Percentiles rank a stretch among this genome's conserved stretches.
Evolutionary conservation across 2,329 filamentous ascomycete genomes (phyloP).

Genomic region (Hymenoscyphus scutula): DNA sequence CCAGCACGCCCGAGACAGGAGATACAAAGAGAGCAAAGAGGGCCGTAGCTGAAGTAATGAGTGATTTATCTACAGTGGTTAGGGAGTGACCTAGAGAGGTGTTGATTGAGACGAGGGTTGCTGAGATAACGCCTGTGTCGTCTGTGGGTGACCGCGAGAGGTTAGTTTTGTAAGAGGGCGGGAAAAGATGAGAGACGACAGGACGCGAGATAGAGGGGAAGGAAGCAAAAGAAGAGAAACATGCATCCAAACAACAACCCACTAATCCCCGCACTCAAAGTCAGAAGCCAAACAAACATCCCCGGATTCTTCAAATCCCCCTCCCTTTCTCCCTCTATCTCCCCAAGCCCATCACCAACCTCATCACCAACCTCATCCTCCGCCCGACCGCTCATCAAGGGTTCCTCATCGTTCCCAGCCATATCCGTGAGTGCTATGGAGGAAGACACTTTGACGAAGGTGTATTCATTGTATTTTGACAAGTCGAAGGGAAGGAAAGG

Average conservation of each 20-base stretch:
- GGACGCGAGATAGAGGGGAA: background rate
- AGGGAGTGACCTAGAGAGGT: slow-evolving; percentile 54
- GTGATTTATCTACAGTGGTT: slow-evolving; percentile 64
- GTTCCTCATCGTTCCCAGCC: slow-evolving; percentile 32
- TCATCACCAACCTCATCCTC: slow-evolving; percentile 20
- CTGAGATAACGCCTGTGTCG: slow-evolving; percentile 57
- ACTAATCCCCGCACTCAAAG: slow-evolving; percentile 63
- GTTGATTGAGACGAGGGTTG: slow-evolving; percentile 63
- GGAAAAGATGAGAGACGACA: no score
- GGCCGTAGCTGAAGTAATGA: slow-evolving; percentile 68
- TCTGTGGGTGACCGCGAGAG: slow-evolving; percentile 22
- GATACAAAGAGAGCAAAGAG: slow-evolving; percentile 64
- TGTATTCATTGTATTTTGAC: background rate
- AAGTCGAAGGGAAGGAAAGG: no score
- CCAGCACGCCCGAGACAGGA: slow-evolving; percentile 62
- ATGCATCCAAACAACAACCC: slow-evolving; percentile 67
- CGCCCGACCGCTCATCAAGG: slow-evolving; percentile 28
- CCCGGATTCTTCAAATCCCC: slow-evolving; percentile 37
- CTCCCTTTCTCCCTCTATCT: slow-evolving; percentile 30
- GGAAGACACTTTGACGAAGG: slow-evolving; percentile 6
- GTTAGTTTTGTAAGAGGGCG: no score
- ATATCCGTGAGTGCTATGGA: slow-evolving; percentile 27
- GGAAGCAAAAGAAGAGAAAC: slow-evolving; percentile 31
- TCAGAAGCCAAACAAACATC: slow-evolving; percentile 59
- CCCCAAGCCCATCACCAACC: slow-evolving; percentile 22